These are phyloP conservation scores for Eucalyptus sp. DNA, from an alignment of 345 rosid genomes.

Conservation along the genomic window DNA sequence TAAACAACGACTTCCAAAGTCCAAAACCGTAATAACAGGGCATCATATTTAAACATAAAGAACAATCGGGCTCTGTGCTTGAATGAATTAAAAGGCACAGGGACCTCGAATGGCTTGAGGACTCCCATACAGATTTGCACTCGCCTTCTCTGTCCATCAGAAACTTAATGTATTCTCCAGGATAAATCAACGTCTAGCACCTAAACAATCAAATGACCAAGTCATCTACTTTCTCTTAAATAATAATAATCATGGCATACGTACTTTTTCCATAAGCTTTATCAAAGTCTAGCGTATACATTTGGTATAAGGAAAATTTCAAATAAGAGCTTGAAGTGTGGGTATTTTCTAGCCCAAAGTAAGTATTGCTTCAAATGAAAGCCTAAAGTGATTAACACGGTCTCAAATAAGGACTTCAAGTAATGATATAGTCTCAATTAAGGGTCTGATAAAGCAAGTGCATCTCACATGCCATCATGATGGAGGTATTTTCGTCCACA, in stretches of 20 bases:
- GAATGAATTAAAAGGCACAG: not conserved
- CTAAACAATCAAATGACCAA: slow-evolving; percentile 11
- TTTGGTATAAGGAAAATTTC: not conserved
- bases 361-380: too few relatives aligned
- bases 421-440: too few relatives aligned
- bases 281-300: slow-evolving; percentile 56
- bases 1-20: not conserved
- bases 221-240: not conserved
- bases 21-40: not conserved
- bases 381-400: fast-evolving
- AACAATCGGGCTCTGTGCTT: not conserved
- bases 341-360: too few relatives aligned
- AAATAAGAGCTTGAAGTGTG: fast-evolving
- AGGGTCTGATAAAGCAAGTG: too few relatives aligned
- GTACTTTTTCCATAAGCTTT: not conserved
- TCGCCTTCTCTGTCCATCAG: slow-evolving; percentile 90
- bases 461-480: too few relatives aligned
- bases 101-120: slow-evolving; percentile 79
- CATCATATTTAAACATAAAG: not conserved
- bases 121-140: slow-evolving; percentile 98
- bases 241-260: not conserved
- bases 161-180: slow-evolving; percentile 95
- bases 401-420: too few relatives aligned
- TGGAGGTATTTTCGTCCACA: too few relatives aligned
- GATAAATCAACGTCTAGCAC: slow-evolving; percentile 75